phyloP scores from a whole-genome alignment of 2,329 filamentous ascomycete genomes.

The Pestalotiopsis fici region DNA sequence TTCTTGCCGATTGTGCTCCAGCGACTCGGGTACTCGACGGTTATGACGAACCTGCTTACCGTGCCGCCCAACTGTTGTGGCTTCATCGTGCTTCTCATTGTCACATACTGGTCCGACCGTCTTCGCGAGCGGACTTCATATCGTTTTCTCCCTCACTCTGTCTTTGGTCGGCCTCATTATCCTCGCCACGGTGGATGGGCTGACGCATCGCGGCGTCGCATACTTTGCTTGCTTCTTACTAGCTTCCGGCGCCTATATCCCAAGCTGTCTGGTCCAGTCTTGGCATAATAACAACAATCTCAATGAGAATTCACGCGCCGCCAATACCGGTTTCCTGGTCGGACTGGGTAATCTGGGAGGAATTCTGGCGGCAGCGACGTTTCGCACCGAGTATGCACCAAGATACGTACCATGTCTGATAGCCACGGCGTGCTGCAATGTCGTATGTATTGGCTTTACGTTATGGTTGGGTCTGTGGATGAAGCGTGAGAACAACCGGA shows the following conservation, averaged over 20 bases:
- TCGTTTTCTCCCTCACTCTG: conserved; percentile 33
- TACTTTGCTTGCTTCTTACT: conserved; percentile 54
- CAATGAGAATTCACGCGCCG: conserved; percentile 48
- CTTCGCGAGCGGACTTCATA: conserved; percentile 46
- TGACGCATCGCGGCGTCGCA: conserved; percentile 40
- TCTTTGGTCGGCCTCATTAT: conserved; percentile 45
- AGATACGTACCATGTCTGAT: conserved; percentile 48
- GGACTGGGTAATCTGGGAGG: conserved; percentile 42
- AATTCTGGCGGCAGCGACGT: conserved; percentile 40
- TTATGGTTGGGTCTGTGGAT: conserved; percentile 43
- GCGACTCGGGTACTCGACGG: conserved; percentile 41
- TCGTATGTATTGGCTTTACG: conserved; percentile 38
- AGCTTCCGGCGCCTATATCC: conserved; percentile 44
- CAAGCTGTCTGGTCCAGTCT: conserved; percentile 45
- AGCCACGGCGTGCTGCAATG: conserved; percentile 39
- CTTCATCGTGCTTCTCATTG: conserved; percentile 43
- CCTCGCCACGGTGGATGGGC: conserved; percentile 41
- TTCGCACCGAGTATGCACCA: conserved; percentile 48
- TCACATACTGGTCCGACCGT: conserved; percentile 44
- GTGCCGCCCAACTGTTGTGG: conserved; percentile 49
- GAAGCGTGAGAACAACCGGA: conserved; percentile 41
- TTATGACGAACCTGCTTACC: conserved; percentile 50
- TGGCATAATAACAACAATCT: conserved; percentile 57
- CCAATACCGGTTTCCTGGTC: conserved; percentile 47
- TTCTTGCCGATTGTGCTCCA: conserved; percentile 49